Conservation (phyloP, 805 yeast genomes). For the Suhomyces tanzawaensis region DNA sequence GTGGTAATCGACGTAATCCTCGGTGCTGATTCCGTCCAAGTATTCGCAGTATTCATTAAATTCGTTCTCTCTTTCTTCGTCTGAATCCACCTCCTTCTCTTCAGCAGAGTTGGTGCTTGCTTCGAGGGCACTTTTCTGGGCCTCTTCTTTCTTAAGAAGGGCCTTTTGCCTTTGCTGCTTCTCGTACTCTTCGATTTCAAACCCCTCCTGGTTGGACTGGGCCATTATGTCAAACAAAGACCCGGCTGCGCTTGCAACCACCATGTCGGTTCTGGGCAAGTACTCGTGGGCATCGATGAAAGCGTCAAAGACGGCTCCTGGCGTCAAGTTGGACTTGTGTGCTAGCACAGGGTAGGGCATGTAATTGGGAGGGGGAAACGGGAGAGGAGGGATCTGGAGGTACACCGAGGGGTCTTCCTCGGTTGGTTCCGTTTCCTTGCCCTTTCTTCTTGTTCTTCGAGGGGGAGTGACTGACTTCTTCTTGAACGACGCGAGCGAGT, state of each 20-base stretch:
- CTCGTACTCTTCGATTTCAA: slow-evolving; percentile 21
- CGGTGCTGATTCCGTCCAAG: slow-evolving; percentile 8
- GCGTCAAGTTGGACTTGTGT: slow-evolving; percentile 32
- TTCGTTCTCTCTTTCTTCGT: slow-evolving; percentile 13
- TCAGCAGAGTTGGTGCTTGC: slow-evolving; percentile 6
- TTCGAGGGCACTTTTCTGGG: background rate
- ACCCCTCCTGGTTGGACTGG: slow-evolving; percentile 35
- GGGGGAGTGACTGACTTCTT: slow-evolving; percentile 1
- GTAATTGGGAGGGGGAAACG: slow-evolving; percentile 44
- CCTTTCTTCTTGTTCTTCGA: slow-evolving; percentile 3
- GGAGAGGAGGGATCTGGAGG: slow-evolving; percentile 37
- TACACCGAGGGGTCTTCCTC: slow-evolving; percentile 2
- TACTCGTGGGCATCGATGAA: slow-evolving; percentile 35
- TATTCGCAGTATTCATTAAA: slow-evolving; percentile 25
- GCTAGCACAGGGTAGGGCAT: slow-evolving; percentile 45
- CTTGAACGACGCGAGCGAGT: slow-evolving; percentile 15
- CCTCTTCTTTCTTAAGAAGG: slow-evolving; percentile 7
- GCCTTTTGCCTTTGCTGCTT: slow-evolving; percentile 3
- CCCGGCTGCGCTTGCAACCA: slow-evolving; percentile 46
- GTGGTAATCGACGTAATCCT: slow-evolving; percentile 1
- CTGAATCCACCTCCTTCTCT: slow-evolving; percentile 1
- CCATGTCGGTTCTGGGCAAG: slow-evolving; percentile 44
- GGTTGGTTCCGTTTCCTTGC: slow-evolving; percentile 8
- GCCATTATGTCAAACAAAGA: slow-evolving; percentile 35
- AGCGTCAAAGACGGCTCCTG: slow-evolving; percentile 34